A percentile compares a stretch with the other conserved stretches of the same genome.
phyloP scores from a whole-genome alignment of 192 early-diverging fungal species.

The Pilaira anomala region DNA sequence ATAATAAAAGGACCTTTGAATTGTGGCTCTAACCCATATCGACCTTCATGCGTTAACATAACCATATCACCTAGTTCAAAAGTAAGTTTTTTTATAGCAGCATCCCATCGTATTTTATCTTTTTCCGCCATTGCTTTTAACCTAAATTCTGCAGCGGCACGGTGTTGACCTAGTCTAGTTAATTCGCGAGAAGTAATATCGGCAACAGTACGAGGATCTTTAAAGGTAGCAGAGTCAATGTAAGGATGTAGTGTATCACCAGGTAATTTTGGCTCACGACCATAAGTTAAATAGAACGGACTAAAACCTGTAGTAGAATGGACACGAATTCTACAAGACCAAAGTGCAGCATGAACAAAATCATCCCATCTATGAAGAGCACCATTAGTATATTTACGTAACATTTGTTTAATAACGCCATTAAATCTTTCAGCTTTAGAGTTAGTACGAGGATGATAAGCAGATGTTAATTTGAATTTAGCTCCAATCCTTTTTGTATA shows the following conservation, averaged over 20 bases:
- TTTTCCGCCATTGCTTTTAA: background rate
- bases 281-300: constrained; percentile 24
- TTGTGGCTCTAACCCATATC: constrained; percentile 5
- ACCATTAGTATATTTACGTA: constrained; percentile 17
- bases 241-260: constrained; percentile 14
- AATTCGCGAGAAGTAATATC: background rate
- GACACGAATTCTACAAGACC: constrained; percentile 4
- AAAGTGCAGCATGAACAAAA: constrained; percentile 14
- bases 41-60: background rate
- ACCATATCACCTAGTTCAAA: constrained; percentile 18
- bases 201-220: background rate
- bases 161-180: background rate
- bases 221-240: constrained; percentile 7
- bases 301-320: constrained; percentile 5
- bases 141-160: constrained; percentile 6
- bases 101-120: constrained; percentile 15
- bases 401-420: constrained; percentile 14
- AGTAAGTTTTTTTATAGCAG: background rate
- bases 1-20: constrained; percentile 12
- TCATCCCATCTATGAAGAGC: constrained; percentile 20
- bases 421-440: constrained; percentile 20
- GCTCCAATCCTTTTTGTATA: constrained; percentile 2
- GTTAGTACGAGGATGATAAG: constrained; percentile 26
- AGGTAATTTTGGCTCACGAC: constrained; percentile 19
- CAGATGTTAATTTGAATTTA: constrained; percentile 17